Percentiles rank a stretch among this genome's conserved stretches.
phyloP scores from a whole-genome alignment of 805 yeast genomes.

The Schizosaccharomyces japonicus region DNA sequence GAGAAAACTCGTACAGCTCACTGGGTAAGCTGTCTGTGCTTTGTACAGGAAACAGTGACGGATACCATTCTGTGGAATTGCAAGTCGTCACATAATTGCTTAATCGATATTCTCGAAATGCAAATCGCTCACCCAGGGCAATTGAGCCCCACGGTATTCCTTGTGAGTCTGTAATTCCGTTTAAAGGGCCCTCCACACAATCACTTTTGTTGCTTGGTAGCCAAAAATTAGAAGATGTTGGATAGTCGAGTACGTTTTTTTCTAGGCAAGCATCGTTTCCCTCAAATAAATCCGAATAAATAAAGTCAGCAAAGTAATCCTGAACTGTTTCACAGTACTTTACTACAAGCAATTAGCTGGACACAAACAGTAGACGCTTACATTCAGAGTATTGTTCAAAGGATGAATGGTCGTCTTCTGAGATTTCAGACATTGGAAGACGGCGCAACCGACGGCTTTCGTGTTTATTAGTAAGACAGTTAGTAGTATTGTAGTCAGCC shows the following conservation, averaged over 20 bases:
- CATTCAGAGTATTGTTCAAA: too few relatives aligned
- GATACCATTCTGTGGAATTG: not conserved
- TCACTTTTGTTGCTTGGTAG: too few relatives aligned
- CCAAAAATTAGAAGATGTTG: not conserved
- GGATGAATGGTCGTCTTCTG: too few relatives aligned
- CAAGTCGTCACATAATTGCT: not conserved
- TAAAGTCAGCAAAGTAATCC: not conserved
- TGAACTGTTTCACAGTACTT: not conserved
- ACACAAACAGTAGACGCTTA: too few relatives aligned
- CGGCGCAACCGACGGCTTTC: too few relatives aligned
- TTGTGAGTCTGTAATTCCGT: not conserved
- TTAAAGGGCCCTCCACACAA: too few relatives aligned
- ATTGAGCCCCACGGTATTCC: slow-evolving; percentile 1
- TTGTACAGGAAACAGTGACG: not conserved
- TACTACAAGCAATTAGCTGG: too few relatives aligned
- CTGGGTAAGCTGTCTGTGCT: not conserved
- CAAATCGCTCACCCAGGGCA: not conserved
- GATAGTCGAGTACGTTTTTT: not conserved
- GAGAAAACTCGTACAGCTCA: not conserved
- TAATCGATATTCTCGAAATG: not conserved
- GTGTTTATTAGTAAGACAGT: too few relatives aligned
- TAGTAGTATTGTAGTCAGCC: too few relatives aligned
- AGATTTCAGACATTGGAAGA: too few relatives aligned
- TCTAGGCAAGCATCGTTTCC: not conserved
- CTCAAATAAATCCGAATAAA: not conserved